Conservation (phyloP, 2,329 filamentous ascomycete species). For the Bipolaris cookei region DNA sequence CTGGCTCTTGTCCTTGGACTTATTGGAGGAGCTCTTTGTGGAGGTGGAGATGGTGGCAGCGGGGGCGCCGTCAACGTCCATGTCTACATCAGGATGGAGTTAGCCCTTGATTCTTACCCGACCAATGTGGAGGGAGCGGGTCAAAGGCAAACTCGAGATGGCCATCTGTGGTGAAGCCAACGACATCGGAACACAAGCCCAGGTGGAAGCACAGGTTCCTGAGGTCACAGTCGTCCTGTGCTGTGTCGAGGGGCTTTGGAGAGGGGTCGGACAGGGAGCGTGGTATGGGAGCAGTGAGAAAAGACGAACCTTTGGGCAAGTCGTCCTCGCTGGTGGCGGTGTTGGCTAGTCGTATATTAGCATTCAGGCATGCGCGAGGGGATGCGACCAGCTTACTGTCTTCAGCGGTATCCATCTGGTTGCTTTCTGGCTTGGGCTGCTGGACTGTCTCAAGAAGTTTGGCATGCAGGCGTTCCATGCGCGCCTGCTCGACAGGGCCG, state of each 20-base stretch:
- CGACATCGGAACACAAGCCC: conserved; percentile 49
- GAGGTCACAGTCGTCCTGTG: conserved; percentile 31
- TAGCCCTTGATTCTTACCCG: conserved; percentile 44
- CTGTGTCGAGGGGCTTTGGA: conserved; percentile 12
- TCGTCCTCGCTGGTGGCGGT: conserved; percentile 34
- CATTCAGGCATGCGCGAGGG: neutral
- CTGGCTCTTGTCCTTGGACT: conserved; percentile 43
- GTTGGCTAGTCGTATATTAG: conserved; percentile 15
- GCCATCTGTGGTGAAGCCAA: conserved; percentile 47
- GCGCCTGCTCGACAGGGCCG: conserved; percentile 78
- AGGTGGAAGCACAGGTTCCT: conserved; percentile 48
- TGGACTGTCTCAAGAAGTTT: conserved; percentile 82
- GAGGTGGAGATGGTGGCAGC: conserved; percentile 2
- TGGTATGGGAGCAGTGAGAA: conserved; percentile 40
- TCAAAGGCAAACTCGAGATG: conserved; percentile 48
- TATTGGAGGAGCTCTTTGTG: conserved; percentile 31
- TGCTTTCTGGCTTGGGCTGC: conserved; percentile 69
- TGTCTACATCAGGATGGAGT: conserved; percentile 42
- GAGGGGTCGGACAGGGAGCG: conserved; percentile 29
- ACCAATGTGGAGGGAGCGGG: conserved; percentile 41
- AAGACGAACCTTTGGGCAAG: conserved; percentile 42
- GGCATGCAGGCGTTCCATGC: conserved; percentile 81
- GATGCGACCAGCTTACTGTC: conserved; percentile 38
- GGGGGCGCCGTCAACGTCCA: conserved; percentile 48
- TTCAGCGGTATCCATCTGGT: conserved; percentile 56